Conservation (phyloP, 2,329 filamentous ascomycete genomes). For the Microsporum audouinii region DNA sequence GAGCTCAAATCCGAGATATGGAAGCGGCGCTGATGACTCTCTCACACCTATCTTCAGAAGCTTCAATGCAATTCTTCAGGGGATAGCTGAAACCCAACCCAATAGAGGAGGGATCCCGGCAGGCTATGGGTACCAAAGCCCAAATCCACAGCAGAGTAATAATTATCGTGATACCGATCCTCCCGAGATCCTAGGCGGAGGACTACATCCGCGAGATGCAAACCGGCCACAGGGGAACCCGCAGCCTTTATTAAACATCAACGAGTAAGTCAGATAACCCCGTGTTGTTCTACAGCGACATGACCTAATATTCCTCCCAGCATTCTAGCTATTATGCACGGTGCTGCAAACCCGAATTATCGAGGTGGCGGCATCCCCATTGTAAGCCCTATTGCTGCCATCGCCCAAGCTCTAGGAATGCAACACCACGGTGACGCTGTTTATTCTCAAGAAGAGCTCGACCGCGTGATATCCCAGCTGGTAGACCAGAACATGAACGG, state of each 20-base stretch:
- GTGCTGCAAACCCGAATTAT: not conserved
- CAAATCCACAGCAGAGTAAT: not conserved
- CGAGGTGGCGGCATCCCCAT: not conserved
- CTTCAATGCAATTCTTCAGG: slow-evolving; percentile 38
- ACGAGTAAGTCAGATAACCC: slow-evolving; percentile 32
- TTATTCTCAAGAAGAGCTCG: slow-evolving; percentile 80
- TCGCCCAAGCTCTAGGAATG: slow-evolving; percentile 9
- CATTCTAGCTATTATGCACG: not conserved
- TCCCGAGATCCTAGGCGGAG: slow-evolving; percentile 12
- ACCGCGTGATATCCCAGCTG: slow-evolving; percentile 73
- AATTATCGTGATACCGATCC: not conserved
- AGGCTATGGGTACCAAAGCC: slow-evolving; percentile 20
- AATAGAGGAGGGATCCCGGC: not conserved
- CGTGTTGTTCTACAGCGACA: not conserved
- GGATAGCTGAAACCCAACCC: slow-evolving; percentile 22
- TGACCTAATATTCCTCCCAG: not conserved
- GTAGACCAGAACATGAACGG: slow-evolving; percentile 69
- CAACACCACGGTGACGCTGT: slow-evolving; percentile 49
- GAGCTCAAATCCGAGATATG: slow-evolving; percentile 14
- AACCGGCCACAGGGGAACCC: slow-evolving; percentile 39
- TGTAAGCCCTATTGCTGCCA: slow-evolving; percentile 5
- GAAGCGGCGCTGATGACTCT: slow-evolving; percentile 19
- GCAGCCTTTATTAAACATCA: slow-evolving; percentile 38
- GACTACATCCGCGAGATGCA: slow-evolving; percentile 41
- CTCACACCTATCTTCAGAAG: slow-evolving; percentile 24